Evolutionary conservation across 768 basidiomycete species (phyloP).

Genomic region (Russula olivacea): DNA sequence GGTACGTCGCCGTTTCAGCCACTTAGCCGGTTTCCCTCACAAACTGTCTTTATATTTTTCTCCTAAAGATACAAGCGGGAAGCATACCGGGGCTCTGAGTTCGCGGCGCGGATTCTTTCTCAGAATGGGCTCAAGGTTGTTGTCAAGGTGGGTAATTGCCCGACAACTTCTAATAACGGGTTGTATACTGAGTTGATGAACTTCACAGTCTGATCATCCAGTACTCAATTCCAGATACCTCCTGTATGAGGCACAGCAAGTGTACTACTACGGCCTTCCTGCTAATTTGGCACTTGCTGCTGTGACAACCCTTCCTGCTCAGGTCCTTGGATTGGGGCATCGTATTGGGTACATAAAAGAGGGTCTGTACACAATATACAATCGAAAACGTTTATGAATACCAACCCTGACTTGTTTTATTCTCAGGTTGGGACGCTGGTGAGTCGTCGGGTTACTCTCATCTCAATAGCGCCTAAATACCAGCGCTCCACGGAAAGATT

Average conservation of each 20-base stretch:
- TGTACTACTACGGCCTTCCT: conserved; percentile 58
- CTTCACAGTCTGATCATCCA: conserved; percentile 42
- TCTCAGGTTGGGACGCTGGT: conserved; percentile 62
- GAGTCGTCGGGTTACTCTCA: conserved; percentile 14
- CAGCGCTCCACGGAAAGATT: conserved; percentile 67
- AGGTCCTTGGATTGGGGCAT: conserved; percentile 58
- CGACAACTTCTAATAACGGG: background rate
- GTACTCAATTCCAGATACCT: conserved; percentile 59
- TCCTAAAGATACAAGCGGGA: conserved; percentile 45
- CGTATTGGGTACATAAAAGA: conserved; percentile 61
- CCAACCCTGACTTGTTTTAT: background rate
- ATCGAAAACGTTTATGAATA: conserved; percentile 34
- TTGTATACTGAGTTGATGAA: background rate
- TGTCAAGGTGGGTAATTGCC: conserved; percentile 45
- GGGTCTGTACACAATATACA: conserved; percentile 55
- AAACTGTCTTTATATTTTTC: background rate
- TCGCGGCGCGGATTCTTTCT: conserved; percentile 53
- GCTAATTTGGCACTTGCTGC: conserved; percentile 50
- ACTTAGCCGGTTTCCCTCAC: conserved; percentile 12
- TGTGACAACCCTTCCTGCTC: conserved; percentile 61
- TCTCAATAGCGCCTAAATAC: conserved; percentile 29
- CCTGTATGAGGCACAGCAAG: conserved; percentile 64
- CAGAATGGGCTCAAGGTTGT: conserved; percentile 52
- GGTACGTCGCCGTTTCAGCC: conserved; percentile 29
- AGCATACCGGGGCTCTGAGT: conserved; percentile 60